Base-by-base conservation (phyloP, 306 rosid genomes). In the Inga oerstediana region DNA sequence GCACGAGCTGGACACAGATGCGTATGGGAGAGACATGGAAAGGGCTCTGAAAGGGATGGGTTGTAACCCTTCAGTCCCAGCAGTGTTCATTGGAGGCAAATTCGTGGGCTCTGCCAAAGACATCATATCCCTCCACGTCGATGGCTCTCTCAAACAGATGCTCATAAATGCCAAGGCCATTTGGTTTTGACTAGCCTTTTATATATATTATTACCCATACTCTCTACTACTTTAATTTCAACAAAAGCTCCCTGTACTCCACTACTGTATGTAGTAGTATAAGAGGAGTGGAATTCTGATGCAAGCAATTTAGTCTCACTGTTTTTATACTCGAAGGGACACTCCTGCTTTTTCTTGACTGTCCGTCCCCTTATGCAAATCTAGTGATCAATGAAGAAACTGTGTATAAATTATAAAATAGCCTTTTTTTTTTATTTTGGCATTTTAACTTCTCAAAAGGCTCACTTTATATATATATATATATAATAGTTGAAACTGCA, bases 51-150 rank as follows among this genome's bases (percentile, higher is more conserved):
- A 93, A 81, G 90, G 93, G 74, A 80, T 94, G 59, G 97, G 99
- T 8, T 94, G 98, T 79, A 97, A 87, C 86, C 97, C 99, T 83
- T 88, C 94, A 52, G 94, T 97, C 65, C 99, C 99, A n/a, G 99
- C 99, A 61, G 95, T 97, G 10, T 97, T 97, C 91, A 91, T 97
- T 3, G 99, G 99, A 14, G 99, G 99, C 9, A 92, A 88, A 80
- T 92, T 90, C 78, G 90, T 94, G 20, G 99, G 99, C 43, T 92
- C 99, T 0, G 88, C 99, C 46, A 94, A 90, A 81, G 99, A 97
- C 81, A 90, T 97, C 19, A 94, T 97, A 66, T 94, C 99, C 15
- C 95, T 92, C 81, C 99, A 97, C 79, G 97, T 97, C 62, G 94
- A 97, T 81, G 99, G 98, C 0, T 88, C 95, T 73, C 97, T 97